Base-by-base conservation (phyloP, 2,329 filamentous ascomycete species). In the Penicillium glabrum region DNA sequence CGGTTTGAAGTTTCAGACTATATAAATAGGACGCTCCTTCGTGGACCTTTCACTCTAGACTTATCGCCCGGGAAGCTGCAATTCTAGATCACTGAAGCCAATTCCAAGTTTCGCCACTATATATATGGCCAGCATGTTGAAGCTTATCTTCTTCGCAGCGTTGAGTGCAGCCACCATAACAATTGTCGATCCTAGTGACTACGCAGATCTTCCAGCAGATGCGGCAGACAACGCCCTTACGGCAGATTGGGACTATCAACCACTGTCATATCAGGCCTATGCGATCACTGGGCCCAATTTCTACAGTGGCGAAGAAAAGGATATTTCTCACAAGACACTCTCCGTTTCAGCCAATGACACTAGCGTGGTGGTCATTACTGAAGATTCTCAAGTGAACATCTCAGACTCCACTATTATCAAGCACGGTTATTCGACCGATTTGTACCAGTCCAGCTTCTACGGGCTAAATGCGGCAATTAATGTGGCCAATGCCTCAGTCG, bases 391-490 rank as follows among this genome's bases (percentile, higher is more conserved):
- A 3, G 54, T 56, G 33, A 56, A 51, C 23, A 43, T 56, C 9
- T 37, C 47, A 1, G 14, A 29, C 11, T 56, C 53, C 5, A 46
- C 41, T 21, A 37, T 56, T 23, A 52, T 56, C 44, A 56, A 56
- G 24, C n/a, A 46, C 5, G 54, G 54, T 21, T 56, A 52, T n/a
- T 51, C 48, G 0, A 52, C 29, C 26, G 48, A 51, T 19, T 23
- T 52, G 26, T 52, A 56, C 44, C 54, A 56, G 46, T 29, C 54
- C 4, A 56, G 54, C 21, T 56, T 56, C n/a, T 56, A 52, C 41
- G 54, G 54, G 7, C 19, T 56, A n/a, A 56, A 56, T 26, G 48
- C 48, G 24, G 54, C 54, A 3, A 37, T 56, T 10, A 56, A 56
- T 21, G 29, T 56, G 19, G 54, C 54, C 7, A 56, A 56, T 44